phyloP scores from a whole-genome alignment of 352 stramenopile species.

The Globisporangium perplexum region DNA sequence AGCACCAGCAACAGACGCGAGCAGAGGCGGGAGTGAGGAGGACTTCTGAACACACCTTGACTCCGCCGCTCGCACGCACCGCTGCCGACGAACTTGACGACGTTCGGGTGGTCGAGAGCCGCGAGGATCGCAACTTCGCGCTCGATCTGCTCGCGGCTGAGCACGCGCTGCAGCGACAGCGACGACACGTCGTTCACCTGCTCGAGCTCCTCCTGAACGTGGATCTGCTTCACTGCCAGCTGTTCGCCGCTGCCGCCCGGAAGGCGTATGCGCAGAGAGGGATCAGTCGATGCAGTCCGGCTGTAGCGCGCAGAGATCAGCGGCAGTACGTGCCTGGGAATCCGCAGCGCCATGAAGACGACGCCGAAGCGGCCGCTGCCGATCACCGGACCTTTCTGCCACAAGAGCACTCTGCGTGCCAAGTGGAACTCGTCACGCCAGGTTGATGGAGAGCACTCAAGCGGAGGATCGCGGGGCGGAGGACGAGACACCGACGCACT shows the following conservation, averaged over 20 bases:
- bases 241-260: slow-evolving; percentile 53
- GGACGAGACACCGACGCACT: slow-evolving; percentile 19
- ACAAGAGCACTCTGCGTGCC: slow-evolving; percentile 42
- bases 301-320: not conserved
- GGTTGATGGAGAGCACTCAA: not conserved
- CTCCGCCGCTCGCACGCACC: slow-evolving; percentile 20
- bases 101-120: slow-evolving; percentile 47
- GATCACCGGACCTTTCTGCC: slow-evolving; percentile 59
- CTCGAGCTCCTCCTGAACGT: slow-evolving; percentile 65
- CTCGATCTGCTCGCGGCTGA: slow-evolving; percentile 50
- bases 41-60: not conserved
- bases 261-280: not conserved
- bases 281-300: too few relatives aligned
- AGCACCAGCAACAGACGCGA: not conserved
- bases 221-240: slow-evolving; percentile 87
- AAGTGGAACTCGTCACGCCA: not conserved
- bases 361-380: slow-evolving; percentile 68
- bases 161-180: slow-evolving; percentile 47
- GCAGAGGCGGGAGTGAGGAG: too few relatives aligned
- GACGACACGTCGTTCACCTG: slow-evolving; percentile 65
- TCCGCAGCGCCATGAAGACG: slow-evolving; percentile 58
- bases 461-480: not conserved
- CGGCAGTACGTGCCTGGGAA: slow-evolving; percentile 38
- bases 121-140: slow-evolving; percentile 44
- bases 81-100: slow-evolving; percentile 54